Base-by-base conservation (phyloP, 2,329 filamentous ascomycete species). In the Curvularia spicifera region DNA sequence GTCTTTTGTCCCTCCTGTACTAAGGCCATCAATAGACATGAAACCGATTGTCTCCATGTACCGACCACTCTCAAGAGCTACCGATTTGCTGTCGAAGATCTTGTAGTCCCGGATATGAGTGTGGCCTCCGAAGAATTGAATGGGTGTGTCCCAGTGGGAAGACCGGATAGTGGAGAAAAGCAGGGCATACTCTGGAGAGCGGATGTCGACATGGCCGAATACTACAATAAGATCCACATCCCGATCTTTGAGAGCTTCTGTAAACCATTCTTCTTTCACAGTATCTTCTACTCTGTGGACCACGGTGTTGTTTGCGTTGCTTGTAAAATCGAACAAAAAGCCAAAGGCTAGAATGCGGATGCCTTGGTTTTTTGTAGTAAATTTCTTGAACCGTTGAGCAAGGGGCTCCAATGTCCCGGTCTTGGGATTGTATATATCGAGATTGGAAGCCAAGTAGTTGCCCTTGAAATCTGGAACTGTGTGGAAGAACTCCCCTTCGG, bases 1-100 rank as follows among this genome's bases (percentile, higher is more conserved):
- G 43, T 65, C 31, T 67, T 73, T 72, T 20, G 68, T 77, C 5
- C 73, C 74, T 24, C 76, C 76, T 1, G 79, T 80, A 8, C 78
- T 78, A 20, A 89, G 72, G 1, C 91, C 91, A 56, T 89, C 84
- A 45, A 97, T 87, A 0, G 93, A 96, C 85, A 95, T 87, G 84
- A 95, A 98, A 1, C 94, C 94, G 49, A 98, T 89, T 0, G 94
- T 97, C 80, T 98, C 94, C 82, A 97, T 90, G 76, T 97, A 98
- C 0, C 94, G 86, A 4, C 94, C 94, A 67, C 91, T 95, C 40
- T 93, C 93, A 5, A 98, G 81, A 0, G 89, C 93, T 61, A 90
- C 88, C 0, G 93, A 87, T 53, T 87, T 88, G 39, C 85, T 84
- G 75, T 97, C 94, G 69, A 91, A 97, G 59, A 84, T 86, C 40